Evolutionary conservation across 2,329 filamentous ascomycete genomes (phyloP).

Genomic region (Venturiaceae sp.): DNA sequence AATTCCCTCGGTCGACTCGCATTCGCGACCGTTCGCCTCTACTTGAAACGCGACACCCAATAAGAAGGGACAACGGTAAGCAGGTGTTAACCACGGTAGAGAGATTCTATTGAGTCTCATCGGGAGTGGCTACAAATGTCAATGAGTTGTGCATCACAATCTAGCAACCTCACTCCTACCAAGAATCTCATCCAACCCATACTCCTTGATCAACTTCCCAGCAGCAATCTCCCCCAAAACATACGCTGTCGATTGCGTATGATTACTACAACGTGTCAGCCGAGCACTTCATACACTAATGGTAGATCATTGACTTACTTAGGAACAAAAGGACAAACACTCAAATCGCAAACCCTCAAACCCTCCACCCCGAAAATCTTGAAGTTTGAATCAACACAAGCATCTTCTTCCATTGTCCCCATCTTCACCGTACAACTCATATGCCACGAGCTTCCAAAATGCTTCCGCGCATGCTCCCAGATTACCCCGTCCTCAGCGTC

Average conservation of each 20-base stretch:
- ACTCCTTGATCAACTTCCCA: conserved; percentile 39
- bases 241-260: conserved; percentile 45
- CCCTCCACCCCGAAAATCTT: conserved; percentile 26
- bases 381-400: conserved; percentile 33
- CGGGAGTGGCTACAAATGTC: no score
- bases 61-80: no score
- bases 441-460: conserved; percentile 41
- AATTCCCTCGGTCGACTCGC: no score
- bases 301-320: conserved; percentile 10
- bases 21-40: no score
- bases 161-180: not conserved
- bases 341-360: conserved; percentile 34
- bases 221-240: conserved; percentile 41
- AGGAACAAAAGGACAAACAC: conserved; percentile 28
- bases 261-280: conserved; percentile 17
- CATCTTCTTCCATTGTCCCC: conserved; percentile 29
- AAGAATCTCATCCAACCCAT: conserved; percentile 20
- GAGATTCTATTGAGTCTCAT: no score
- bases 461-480: conserved; percentile 34
- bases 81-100: no score
- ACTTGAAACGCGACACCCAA: no score
- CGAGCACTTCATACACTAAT: not conserved
- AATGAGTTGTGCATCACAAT: not conserved
- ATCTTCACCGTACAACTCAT: conserved; percentile 50
- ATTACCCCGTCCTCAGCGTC: conserved; percentile 45